These are phyloP conservation scores for Pseudogymnoascus sp. DNA, from an alignment of 2,329 filamentous ascomycete genomes.

Conservation along the genomic window DNA sequence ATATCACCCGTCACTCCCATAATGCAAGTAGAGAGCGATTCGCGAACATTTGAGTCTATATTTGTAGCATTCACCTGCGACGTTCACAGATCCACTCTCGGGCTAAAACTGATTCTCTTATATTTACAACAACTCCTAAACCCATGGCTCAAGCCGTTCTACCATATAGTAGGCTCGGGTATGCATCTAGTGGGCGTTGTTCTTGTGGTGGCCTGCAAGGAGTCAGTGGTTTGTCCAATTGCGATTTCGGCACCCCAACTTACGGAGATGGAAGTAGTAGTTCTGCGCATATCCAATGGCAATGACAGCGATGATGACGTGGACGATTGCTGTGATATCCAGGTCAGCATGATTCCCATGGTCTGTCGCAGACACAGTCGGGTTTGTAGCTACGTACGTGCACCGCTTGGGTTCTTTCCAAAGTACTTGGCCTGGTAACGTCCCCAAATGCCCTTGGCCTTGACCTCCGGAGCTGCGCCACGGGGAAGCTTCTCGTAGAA, in stretches of 20 bases:
- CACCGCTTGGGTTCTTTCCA: constrained; percentile 81
- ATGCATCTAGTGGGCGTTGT: constrained; percentile 82
- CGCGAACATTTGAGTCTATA: neutral
- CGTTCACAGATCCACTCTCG: constrained; percentile 1
- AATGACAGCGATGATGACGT: constrained; percentile 71
- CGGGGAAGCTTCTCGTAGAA: constrained; percentile 99
- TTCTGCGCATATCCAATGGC: constrained; percentile 88
- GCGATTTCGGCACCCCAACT: constrained; percentile 34
- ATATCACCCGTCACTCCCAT: neutral
- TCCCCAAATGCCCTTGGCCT: constrained; percentile 74
- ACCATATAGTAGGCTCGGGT: constrained; percentile 5
- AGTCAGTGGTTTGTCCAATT: constrained; percentile 17
- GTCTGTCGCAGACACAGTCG: neutral
- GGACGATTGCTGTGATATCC: constrained; percentile 66
- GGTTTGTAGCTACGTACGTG: constrained; percentile 58
- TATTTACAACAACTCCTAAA: constrained; percentile 8
- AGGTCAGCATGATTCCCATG: neutral
- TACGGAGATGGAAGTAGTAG: constrained; percentile 99
- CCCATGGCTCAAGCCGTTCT: constrained; percentile 4
- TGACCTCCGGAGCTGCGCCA: constrained; percentile 74
- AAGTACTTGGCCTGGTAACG: constrained; percentile 92
- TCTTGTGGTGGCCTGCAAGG: constrained; percentile 91
- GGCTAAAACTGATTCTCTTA: constrained; percentile 5
- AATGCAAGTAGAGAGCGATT: neutral
- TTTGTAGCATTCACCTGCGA: constrained; percentile 1